These are phyloP conservation scores for Cystobasidium pallidum DNA, from an alignment of 1,284 basidiomycete genomes.

Conservation along the genomic window DNA sequence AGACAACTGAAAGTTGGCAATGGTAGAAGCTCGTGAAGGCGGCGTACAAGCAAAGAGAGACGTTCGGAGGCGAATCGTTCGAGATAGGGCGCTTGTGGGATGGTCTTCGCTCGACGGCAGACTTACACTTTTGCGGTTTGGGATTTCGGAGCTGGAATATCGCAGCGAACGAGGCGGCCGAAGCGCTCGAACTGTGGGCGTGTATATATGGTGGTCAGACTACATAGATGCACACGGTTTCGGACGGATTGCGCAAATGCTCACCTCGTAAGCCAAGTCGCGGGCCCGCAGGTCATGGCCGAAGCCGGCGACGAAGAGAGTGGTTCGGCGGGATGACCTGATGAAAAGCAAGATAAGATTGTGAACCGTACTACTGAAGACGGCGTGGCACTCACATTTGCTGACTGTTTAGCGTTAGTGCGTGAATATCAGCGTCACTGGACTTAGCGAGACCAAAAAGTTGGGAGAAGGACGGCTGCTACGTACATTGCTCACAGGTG, in stretches of 20 bases:
- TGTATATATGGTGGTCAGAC: neutral
- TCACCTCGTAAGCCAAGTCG: constrained; percentile 43
- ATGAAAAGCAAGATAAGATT: too few species aligned
- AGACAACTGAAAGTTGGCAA: too few species aligned
- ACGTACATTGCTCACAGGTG: neutral
- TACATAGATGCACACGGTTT: neutral
- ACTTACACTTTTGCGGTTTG: constrained; percentile 43
- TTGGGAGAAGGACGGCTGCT: neutral
- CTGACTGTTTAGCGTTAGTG: too few species aligned
- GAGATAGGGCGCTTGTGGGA: neutral
- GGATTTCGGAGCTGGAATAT: constrained; percentile 41
- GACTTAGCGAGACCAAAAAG: neutral
- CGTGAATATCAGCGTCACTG: neutral
- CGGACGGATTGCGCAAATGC: too few species aligned
- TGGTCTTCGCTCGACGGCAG: neutral
- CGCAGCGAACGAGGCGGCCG: constrained; percentile 43
- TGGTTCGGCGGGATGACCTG: constrained; percentile 42
- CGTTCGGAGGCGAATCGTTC: neutral
- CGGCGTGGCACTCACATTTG: too few species aligned
- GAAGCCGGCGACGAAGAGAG: constrained; percentile 44
- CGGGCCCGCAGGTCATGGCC: constrained; percentile 43
- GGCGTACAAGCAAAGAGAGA: neutral
- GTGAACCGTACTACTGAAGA: too few species aligned
- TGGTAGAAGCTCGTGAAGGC: neutral
- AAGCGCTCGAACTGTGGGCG: constrained; percentile 38